phyloP scores from a whole-genome alignment of 768 basidiomycete genomes.

The Xerocomellus amylosporus region DNA sequence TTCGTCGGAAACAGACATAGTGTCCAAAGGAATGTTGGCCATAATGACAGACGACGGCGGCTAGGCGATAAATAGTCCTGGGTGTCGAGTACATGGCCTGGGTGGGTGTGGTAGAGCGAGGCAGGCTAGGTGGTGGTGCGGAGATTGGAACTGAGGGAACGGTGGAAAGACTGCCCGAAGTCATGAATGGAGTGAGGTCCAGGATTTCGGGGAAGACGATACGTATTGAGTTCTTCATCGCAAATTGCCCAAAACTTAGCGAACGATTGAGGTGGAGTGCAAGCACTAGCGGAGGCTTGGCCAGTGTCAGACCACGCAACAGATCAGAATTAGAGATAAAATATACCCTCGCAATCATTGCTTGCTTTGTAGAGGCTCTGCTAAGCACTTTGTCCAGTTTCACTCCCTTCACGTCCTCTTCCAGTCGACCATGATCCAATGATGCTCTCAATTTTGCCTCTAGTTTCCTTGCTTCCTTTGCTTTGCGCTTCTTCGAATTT shows the following conservation, averaged over 20 bases:
- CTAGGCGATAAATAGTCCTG: conserved; percentile 81
- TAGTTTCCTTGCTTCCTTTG: conserved; percentile 67
- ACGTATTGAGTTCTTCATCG: conserved; percentile 80
- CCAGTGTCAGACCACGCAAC: conserved; percentile 16
- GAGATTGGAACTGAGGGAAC: conserved; percentile 71
- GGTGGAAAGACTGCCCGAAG: conserved; percentile 73
- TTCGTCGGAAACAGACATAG: conserved; percentile 87
- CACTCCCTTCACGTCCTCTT: conserved; percentile 81
- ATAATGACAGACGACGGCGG: conserved; percentile 88
- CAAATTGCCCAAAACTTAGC: conserved; percentile 69
- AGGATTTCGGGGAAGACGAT: conserved; percentile 85
- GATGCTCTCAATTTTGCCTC: conserved; percentile 58
- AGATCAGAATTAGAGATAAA: background rate
- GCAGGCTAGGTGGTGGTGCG: conserved; percentile 47
- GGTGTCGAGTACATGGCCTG: conserved; percentile 49
- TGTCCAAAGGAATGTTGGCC: conserved; percentile 93
- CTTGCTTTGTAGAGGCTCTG: conserved; percentile 78
- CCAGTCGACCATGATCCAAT: conserved; percentile 71
- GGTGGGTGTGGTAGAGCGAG: conserved; percentile 54
- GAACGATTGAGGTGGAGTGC: conserved; percentile 92
- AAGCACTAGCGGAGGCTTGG: conserved; percentile 80
- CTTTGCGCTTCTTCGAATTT: conserved; percentile 69
- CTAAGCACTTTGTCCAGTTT: conserved; percentile 76
- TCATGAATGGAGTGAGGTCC: conserved; percentile 86
- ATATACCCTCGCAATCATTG: conserved; percentile 83